Base-by-base conservation (phyloP, 441 rosid genomes). In the Melastoma candidum region DNA sequence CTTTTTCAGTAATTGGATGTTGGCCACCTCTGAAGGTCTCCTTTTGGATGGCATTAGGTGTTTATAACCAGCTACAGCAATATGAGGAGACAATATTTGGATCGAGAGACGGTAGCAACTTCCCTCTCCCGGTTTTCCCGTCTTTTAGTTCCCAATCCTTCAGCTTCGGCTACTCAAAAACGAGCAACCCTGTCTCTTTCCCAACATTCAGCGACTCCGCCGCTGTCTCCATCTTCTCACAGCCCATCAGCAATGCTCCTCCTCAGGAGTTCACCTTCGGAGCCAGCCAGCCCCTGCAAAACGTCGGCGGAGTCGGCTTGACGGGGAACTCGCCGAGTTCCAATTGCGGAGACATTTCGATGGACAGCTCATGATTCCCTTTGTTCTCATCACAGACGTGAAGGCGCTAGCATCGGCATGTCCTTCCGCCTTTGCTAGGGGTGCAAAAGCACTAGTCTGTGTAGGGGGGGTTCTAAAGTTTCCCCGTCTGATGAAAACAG, bases 241-340 rank as follows among this genome's bases (percentile, higher is more conserved):
- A 68, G 25, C 73, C 83, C 47, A 60, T 69, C 5, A 63, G 59
- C 2, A 80, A 59, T 12, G 12, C 76, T 27, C 73, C 84, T 49
- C 82, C 82, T 0, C 65, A 60, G 1, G 85, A 70, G 58, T 87
- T 85, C 68, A 84, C 79, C 51, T 85, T 87, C 58, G 94, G 89
- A 52, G 86, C 90, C 14, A 70, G 66, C 61, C 79, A 67, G 46
- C 41, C 41, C 41, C 57, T 56, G 54, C 63, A 51, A 50, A 74
- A 48, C 39, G 29, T 63, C 27, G 26, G 65, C 0, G 72, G 56
- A 46, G 62, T 48, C 53, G 44, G 66, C 48, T 27, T 68, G 1
- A 45, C 41, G 29, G 48, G 56, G 32, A 70, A 70, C 60, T 36
- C 67, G 26, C 58, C 61, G 5, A 76, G 68, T 51, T 74, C 74